Conservation (phyloP, 1,284 basidiomycete genomes). For the Ustilago cynodontis region DNA sequence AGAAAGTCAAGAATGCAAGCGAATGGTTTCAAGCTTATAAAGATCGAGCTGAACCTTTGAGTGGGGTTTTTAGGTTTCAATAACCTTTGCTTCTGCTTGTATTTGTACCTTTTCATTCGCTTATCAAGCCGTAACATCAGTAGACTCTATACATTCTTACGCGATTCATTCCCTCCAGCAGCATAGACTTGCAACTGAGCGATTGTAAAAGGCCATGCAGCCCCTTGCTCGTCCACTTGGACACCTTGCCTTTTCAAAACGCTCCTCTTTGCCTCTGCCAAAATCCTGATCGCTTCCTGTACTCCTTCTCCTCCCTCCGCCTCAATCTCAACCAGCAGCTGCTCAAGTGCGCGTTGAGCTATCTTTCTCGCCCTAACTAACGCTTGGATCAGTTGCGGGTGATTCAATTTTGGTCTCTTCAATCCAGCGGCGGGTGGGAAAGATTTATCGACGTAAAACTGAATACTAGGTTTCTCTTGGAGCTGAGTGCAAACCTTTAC, state of each 20-base stretch:
- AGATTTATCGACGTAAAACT: constrained; percentile 33
- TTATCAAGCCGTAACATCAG: too few species aligned
- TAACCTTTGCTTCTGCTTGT: not conserved
- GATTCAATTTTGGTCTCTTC: constrained; percentile 7
- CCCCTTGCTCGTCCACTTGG: not conserved
- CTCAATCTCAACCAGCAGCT: not conserved
- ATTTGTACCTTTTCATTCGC: too few species aligned
- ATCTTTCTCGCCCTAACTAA: constrained; percentile 15
- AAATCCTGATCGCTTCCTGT: not conserved
- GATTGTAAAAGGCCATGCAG: constrained; percentile 19
- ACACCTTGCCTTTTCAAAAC: constrained; percentile 9
- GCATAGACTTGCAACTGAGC: not conserved
- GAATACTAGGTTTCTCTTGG: constrained; percentile 39
- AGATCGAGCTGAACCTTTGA: constrained; percentile 43
- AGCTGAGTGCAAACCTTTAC: constrained; percentile 15
- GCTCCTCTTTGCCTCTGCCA: constrained; percentile 10
- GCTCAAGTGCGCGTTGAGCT: constrained; percentile 9
- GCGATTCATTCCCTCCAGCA: not conserved
- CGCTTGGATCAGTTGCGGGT: constrained; percentile 16
- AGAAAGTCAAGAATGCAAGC: constrained; percentile 32
- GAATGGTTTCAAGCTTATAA: constrained; percentile 57
- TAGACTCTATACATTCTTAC: constrained; percentile 11
- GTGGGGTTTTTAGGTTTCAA: constrained; percentile 13
- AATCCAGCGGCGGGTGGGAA: constrained; percentile 5
- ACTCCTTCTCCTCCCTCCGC: not conserved